Evolutionary conservation across 2,329 filamentous ascomycete species (phyloP).

Genomic region (Colletotrichum abscissum): DNA sequence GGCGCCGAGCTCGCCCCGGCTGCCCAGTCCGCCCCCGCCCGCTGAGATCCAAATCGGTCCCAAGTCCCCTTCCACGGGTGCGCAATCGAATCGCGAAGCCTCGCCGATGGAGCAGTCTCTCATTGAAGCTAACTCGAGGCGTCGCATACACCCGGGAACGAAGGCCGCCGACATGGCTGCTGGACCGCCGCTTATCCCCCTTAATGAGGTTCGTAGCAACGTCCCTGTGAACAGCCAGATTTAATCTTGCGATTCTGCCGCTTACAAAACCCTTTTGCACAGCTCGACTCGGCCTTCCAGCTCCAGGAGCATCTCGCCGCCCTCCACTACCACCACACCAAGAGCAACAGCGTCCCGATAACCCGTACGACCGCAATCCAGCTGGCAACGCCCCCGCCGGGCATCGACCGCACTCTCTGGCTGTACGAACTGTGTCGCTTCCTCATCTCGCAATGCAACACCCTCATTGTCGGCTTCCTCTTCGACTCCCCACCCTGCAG

Average conservation of each 20-base stretch:
- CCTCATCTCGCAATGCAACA: constrained; percentile 93
- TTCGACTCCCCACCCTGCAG: constrained; percentile 92
- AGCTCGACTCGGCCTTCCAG: constrained; percentile 98
- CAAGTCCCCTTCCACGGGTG: constrained; percentile 76
- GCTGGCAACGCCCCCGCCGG: constrained; percentile 82
- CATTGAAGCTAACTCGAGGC: constrained; percentile 78
- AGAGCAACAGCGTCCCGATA: constrained; percentile 75
- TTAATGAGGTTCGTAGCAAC: constrained; percentile 75
- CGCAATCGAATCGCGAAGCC: constrained; percentile 63
- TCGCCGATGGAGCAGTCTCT: constrained; percentile 72
- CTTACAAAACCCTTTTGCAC: constrained; percentile 27
- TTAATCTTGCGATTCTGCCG: constrained; percentile 18
- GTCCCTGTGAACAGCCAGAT: background rate
- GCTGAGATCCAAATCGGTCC: constrained; percentile 93
- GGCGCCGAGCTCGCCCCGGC: constrained; percentile 84
- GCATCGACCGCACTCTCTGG: constrained; percentile 90
- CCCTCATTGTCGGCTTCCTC: constrained; percentile 91
- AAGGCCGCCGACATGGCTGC: constrained; percentile 93
- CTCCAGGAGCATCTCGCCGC: constrained; percentile 97
- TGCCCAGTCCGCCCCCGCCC: constrained; percentile 93
- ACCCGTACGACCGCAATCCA: constrained; percentile 79
- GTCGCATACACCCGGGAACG: constrained; percentile 92
- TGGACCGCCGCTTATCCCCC: constrained; percentile 87
- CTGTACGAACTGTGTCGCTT: constrained; percentile 98
- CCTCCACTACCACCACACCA: constrained; percentile 84